Evolutionary conservation across 257 asterid genomes (phyloP).

Genomic region (Solanum pimpinellifolium): DNA sequence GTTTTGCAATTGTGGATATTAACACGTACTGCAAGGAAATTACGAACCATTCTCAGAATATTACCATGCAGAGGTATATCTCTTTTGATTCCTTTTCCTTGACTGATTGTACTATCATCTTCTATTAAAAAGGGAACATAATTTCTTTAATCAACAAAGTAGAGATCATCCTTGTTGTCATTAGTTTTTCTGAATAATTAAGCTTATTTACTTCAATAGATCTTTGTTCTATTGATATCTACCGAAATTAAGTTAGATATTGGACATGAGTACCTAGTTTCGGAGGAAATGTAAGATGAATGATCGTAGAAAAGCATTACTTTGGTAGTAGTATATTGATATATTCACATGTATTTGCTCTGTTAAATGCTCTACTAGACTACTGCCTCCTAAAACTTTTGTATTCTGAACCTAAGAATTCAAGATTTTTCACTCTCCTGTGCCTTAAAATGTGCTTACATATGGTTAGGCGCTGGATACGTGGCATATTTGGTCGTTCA

Average conservation of each 20-base stretch:
- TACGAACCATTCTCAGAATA: slow-evolving; percentile 39
- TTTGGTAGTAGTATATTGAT: background rate
- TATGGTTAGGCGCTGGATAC: slow-evolving; percentile 64
- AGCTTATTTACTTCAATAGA: background rate
- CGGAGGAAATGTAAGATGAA: background rate
- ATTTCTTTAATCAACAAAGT: background rate
- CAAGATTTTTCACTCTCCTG: background rate
- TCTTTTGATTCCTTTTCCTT: background rate
- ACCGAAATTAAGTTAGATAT: background rate
- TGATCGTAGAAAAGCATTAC: background rate
- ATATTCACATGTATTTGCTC: background rate
- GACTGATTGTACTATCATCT: background rate
- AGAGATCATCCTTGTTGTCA: background rate
- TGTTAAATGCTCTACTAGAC: background rate
- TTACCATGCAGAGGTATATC: slow-evolving; percentile 57
- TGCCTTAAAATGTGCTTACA: background rate
- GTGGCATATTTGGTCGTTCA: slow-evolving; percentile 45
- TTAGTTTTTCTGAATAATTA: background rate
- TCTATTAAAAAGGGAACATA: no score
- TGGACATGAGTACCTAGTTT: background rate
- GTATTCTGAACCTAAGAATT: background rate
- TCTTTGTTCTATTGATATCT: background rate
- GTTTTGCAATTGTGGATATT: slow-evolving; percentile 39
- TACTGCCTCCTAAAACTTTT: background rate
- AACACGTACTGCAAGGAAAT: slow-evolving; percentile 42